phyloP scores from a whole-genome alignment of 23 red algal species.

The Cyanidioschyzon merolae region DNA sequence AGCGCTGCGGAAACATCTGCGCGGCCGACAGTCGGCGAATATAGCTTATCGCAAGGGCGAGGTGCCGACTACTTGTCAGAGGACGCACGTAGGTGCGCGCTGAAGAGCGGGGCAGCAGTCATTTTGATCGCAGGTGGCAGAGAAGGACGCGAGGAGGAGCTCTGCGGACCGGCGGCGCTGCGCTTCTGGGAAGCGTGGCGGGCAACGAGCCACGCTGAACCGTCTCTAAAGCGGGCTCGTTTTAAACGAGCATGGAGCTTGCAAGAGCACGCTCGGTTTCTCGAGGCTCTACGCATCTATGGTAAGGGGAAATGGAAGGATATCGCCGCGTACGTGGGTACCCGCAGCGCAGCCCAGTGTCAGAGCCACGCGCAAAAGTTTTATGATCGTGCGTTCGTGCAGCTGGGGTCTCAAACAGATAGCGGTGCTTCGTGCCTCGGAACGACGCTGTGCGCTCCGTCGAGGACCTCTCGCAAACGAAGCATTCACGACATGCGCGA shows the following conservation, averaged over 20 bases:
- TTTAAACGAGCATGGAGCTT: conserved; percentile 84
- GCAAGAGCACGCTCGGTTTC: conserved; percentile 67
- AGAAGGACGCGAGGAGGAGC: background rate
- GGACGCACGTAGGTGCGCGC: background rate
- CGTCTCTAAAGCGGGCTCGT: background rate
- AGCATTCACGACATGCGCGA: conserved; percentile 11
- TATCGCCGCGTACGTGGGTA: conserved; percentile 69
- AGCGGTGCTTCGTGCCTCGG: background rate
- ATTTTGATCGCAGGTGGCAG: background rate
- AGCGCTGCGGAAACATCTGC: too few species aligned
- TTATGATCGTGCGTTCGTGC: conserved; percentile 36
- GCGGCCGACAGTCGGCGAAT: too few species aligned
- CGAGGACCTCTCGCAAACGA: background rate
- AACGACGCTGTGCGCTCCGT: background rate
- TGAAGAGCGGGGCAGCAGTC: background rate
- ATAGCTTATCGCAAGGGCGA: background rate
- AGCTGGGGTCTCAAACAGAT: background rate
- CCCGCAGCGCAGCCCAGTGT: conserved; percentile 72
- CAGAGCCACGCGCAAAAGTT: conserved; percentile 96
- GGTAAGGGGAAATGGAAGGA: conserved; percentile 90
- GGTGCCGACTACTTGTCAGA: background rate
- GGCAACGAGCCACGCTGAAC: background rate
- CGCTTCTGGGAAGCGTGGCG: background rate
- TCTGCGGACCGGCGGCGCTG: background rate
- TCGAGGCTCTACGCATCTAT: conserved; percentile 41